phyloP scores from a whole-genome alignment of 2,329 filamentous ascomycete genomes.

The Fusarium ambrosium region DNA sequence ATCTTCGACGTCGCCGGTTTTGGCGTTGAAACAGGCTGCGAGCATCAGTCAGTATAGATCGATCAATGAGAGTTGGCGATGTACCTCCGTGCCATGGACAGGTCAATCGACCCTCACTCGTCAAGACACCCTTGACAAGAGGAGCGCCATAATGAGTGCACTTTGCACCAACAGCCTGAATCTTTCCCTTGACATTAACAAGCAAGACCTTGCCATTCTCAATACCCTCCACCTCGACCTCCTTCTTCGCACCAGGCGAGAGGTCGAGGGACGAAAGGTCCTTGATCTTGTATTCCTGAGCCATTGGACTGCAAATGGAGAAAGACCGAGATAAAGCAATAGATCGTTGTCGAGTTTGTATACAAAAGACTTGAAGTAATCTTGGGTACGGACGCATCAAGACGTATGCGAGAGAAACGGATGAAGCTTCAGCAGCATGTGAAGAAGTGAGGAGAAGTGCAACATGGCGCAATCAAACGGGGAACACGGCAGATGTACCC shows the following conservation, averaged over 20 bases:
- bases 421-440: conserved; percentile 9
- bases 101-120: conserved; percentile 83
- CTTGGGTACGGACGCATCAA: conserved; percentile 35
- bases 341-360: conserved; percentile 22
- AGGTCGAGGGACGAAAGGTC: conserved; percentile 80
- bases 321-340: conserved; percentile 34
- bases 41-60: conserved; percentile 1
- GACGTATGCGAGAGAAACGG: conserved; percentile 18
- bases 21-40: conserved; percentile 90
- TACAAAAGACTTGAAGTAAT: conserved; percentile 31
- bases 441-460: conserved; percentile 18
- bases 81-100: conserved; percentile 97
- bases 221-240: conserved; percentile 91
- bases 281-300: conserved; percentile 78
- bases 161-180: conserved; percentile 85
- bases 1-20: conserved; percentile 93
- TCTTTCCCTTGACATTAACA: conserved; percentile 80
- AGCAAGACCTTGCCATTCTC: conserved; percentile 89
- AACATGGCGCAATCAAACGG: conserved; percentile 31
- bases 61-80: conserved; percentile 43
- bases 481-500: conserved; percentile 3
- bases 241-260: conserved; percentile 84
- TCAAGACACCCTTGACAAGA: conserved; percentile 86
- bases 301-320: conserved; percentile 59
- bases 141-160: conserved; percentile 96